These are phyloP conservation scores for Hanseniaspora thailandica DNA, from an alignment of 805 yeast genomes.

Conservation along the genomic window DNA sequence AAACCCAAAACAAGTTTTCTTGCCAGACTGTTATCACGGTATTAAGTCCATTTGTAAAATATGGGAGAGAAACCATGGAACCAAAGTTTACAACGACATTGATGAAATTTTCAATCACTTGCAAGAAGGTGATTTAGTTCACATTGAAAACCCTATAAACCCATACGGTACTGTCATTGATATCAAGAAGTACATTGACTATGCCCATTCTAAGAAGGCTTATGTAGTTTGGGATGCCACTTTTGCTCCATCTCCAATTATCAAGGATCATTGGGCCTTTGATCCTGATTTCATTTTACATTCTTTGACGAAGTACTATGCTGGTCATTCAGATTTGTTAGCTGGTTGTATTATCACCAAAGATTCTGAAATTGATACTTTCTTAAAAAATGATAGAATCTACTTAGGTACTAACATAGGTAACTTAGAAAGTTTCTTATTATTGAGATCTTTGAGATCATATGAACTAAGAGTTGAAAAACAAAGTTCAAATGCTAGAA, in stretches of 20 bases:
- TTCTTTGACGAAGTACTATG: constrained; percentile 86
- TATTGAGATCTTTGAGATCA: constrained; percentile 72
- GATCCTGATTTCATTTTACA: constrained; percentile 88
- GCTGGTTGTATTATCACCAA: constrained; percentile 73
- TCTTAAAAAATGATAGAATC: constrained; percentile 51
- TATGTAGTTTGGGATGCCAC: constrained; percentile 67
- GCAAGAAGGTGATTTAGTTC: constrained; percentile 60
- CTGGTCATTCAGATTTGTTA: constrained; percentile 87
- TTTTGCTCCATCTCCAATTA: constrained; percentile 78
- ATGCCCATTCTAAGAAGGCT: constrained; percentile 73
- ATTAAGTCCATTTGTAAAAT: constrained; percentile 59
- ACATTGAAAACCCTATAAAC: constrained; percentile 79
- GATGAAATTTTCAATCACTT: constrained; percentile 39
- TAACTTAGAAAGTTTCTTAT: constrained; percentile 60
- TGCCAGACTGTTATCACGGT: constrained; percentile 81
- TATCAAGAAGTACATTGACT: constrained; percentile 48
- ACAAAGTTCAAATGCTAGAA: constrained; percentile 54
- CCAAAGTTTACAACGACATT: constrained; percentile 36
- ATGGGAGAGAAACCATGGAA: constrained; percentile 47
- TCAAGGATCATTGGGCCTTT: constrained; percentile 65
- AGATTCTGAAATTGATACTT: constrained; percentile 34
- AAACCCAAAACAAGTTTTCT: constrained; percentile 62
- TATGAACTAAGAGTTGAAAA: constrained; percentile 56
- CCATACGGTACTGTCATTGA: constrained; percentile 64
- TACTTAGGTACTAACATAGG: constrained; percentile 70